Conservation (phyloP, 805 yeast genomes). For the Teunomyces tritomae region DNA sequence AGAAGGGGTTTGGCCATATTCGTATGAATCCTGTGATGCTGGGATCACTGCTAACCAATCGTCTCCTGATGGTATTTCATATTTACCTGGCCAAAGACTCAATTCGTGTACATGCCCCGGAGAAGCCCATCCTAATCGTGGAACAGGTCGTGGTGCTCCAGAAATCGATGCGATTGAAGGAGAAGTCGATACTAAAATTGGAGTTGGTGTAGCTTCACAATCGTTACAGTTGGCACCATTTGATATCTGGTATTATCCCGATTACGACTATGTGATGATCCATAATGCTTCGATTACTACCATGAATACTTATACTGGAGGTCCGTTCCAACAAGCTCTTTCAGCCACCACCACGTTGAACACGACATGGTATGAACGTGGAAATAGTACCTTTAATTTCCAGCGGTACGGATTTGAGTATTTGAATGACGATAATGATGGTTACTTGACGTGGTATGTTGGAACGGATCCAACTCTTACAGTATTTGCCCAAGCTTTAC, state of each 20-base stretch:
- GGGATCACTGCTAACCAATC: constrained; percentile 95
- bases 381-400: constrained; percentile 49
- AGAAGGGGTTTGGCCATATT: constrained; percentile 94
- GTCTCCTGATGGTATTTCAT: constrained; percentile 83
- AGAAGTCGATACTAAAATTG: constrained; percentile 48
- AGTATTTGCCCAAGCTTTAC: constrained; percentile 67
- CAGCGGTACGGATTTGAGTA: constrained; percentile 82
- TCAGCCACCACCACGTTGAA: constrained; percentile 81
- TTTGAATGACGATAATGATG: constrained; percentile 59
- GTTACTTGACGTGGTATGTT: constrained; percentile 83
- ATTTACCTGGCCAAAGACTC: constrained; percentile 79
- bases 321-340: constrained; percentile 90
- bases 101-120: constrained; percentile 76
- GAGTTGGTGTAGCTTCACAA: constrained; percentile 79
- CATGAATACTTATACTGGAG: constrained; percentile 89
- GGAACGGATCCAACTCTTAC: constrained; percentile 80
- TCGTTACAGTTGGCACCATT: constrained; percentile 90
- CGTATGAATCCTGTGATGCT: constrained; percentile 84
- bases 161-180: constrained; percentile 93
- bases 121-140: constrained; percentile 84
- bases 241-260: constrained; percentile 93
- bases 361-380: constrained; percentile 75
- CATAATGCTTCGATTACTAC: constrained; percentile 66
- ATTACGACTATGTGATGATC: constrained; percentile 74
- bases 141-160: constrained; percentile 91